Percentiles rank a stretch among this genome's conserved stretches.
Conservation (phyloP, 176 grass and related monocot species). For the Tuctoria greenei region DNA sequence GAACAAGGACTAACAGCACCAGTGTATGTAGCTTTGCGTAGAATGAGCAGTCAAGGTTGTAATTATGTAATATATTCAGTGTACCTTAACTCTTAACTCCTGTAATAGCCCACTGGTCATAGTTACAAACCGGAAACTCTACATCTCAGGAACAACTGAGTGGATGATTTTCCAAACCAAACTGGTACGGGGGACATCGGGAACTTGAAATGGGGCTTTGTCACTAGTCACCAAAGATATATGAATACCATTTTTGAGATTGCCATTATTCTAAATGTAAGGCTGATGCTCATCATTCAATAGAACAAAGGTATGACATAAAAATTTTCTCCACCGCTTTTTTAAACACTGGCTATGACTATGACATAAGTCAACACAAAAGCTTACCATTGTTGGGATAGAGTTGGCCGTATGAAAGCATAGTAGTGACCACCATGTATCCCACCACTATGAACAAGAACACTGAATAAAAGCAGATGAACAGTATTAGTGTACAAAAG, state of each 20-base stretch:
- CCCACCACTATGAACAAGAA: slow-evolving; percentile 95
- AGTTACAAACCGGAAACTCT: background rate
- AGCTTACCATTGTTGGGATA: slow-evolving; percentile 78
- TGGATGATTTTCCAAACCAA: background rate
- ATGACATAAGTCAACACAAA: slow-evolving; percentile 32
- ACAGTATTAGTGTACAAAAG: slow-evolving; percentile 29
- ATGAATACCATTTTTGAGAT: background rate
- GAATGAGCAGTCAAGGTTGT: background rate
- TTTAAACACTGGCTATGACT: too few species aligned
- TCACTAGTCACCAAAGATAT: slow-evolving; percentile 1
- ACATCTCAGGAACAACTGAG: background rate
- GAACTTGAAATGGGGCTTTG: slow-evolving; percentile 20
- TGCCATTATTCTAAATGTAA: slow-evolving; percentile 8
- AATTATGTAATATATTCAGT: too few species aligned
- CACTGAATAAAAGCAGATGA: slow-evolving; percentile 54
- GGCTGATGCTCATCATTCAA: background rate
- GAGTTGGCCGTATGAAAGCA: slow-evolving; percentile 81
- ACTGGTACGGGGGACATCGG: background rate
- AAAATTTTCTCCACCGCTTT: too few species aligned
- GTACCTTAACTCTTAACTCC: background rate
- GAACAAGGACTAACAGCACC: background rate
- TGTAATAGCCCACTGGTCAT: background rate
- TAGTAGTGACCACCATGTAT: slow-evolving; percentile 95
- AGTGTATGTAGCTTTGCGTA: background rate
- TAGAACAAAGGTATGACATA: slow-evolving; percentile 7